These are phyloP conservation scores for Trichosporon faecale DNA, from an alignment of 1,284 basidiomycete species.

Conservation along the genomic window DNA sequence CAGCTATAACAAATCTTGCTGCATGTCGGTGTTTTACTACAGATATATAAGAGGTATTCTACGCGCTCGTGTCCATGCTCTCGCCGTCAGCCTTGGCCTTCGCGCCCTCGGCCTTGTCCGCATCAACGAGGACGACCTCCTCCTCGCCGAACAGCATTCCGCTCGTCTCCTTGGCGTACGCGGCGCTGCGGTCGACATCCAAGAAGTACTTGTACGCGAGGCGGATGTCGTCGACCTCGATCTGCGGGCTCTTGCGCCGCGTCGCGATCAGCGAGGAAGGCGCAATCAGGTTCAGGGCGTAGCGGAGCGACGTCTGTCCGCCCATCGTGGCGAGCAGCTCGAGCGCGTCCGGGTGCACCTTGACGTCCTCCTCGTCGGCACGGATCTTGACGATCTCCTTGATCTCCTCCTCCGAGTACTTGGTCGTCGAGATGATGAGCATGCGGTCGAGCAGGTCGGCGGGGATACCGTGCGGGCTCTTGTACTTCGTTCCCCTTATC, in stretches of 20 bases:
- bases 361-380: conserved; percentile 93
- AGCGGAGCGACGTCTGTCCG: conserved; percentile 77
- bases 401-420: conserved; percentile 82
- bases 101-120: background rate
- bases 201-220: conserved; percentile 86
- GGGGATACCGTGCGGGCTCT: conserved; percentile 90
- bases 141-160: conserved; percentile 58
- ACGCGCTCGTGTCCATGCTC: conserved; percentile 19
- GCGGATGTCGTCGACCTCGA: conserved; percentile 79
- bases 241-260: conserved; percentile 70
- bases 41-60: conserved; percentile 1
- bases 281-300: conserved; percentile 88
- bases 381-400: conserved; percentile 88
- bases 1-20: background rate
- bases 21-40: background rate
- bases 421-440: conserved; percentile 88
- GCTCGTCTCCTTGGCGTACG: conserved; percentile 82
- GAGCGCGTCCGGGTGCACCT: conserved; percentile 70
- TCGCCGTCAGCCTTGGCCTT: background rate
- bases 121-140: conserved; percentile 13
- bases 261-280: conserved; percentile 78
- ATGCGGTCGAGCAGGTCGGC: conserved; percentile 92
- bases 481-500: conserved; percentile 92
- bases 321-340: conserved; percentile 81
- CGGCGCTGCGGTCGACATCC: conserved; percentile 90